Evolutionary conservation across 1,284 basidiomycete genomes (phyloP).

Genomic region (Prillingera fragicola): DNA sequence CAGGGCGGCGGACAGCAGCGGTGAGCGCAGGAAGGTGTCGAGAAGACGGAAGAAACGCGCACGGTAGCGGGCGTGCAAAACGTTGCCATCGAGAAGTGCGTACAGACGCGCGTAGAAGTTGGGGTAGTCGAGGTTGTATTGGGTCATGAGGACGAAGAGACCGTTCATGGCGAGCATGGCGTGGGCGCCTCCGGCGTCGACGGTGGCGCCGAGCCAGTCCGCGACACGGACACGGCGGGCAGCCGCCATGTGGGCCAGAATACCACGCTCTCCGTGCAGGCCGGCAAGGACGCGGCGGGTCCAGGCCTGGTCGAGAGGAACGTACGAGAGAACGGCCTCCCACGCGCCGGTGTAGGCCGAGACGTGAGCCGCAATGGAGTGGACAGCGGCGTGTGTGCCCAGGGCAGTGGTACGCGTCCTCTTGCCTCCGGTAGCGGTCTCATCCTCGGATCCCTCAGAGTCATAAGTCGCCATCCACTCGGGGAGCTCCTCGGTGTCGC

Average conservation of each 20-base stretch:
- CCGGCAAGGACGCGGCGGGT: slow-evolving; percentile 37
- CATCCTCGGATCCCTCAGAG: slow-evolving; percentile 48
- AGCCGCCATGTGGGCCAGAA: slow-evolving; percentile 40
- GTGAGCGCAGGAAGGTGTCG: slow-evolving; percentile 83
- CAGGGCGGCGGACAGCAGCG: slow-evolving; percentile 82
- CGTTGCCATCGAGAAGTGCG: slow-evolving; percentile 73
- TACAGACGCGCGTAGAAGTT: slow-evolving; percentile 94
- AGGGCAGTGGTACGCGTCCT: slow-evolving; percentile 31
- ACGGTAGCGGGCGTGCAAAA: slow-evolving; percentile 86
- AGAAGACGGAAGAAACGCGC: slow-evolving; percentile 91
- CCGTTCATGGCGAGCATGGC: slow-evolving; percentile 88
- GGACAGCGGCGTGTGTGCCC: slow-evolving; percentile 32
- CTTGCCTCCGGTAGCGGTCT: slow-evolving; percentile 32
- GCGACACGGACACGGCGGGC: slow-evolving; percentile 66
- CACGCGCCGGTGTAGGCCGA: slow-evolving; percentile 34
- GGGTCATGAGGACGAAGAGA: slow-evolving; percentile 82
- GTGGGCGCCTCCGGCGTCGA: slow-evolving; percentile 79
- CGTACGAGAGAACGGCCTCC: slow-evolving; percentile 28
- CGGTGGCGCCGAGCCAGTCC: slow-evolving; percentile 87
- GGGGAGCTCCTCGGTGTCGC: slow-evolving; percentile 32
- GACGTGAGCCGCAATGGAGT: slow-evolving; percentile 30
- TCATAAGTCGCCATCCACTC: slow-evolving; percentile 50
- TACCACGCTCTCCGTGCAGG: slow-evolving; percentile 42
- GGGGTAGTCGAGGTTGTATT: slow-evolving; percentile 95
- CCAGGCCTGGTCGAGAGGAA: slow-evolving; percentile 29